Evolutionary conservation across 2,329 filamentous ascomycete species (phyloP).

Genomic region (Alternaria burnsii): DNA sequence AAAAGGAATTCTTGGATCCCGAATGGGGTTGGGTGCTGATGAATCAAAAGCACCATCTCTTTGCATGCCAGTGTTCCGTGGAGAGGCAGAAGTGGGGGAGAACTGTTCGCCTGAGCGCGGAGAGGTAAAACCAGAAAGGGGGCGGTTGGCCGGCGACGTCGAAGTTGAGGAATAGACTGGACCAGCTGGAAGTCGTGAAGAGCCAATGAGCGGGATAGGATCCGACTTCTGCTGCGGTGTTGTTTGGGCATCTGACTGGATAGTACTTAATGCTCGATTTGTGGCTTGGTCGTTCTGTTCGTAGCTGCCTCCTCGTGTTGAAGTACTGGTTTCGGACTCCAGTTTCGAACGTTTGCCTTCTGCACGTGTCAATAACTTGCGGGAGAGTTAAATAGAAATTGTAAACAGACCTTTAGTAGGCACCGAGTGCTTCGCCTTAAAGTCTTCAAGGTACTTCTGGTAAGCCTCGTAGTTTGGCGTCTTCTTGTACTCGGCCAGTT

Average conservation of each 20-base stretch:
- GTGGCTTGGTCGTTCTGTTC: slow-evolving; percentile 39
- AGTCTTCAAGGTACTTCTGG: slow-evolving; percentile 75
- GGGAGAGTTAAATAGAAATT: background rate
- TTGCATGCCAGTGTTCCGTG: slow-evolving; percentile 37
- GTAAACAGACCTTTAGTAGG: slow-evolving; percentile 46
- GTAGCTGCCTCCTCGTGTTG: slow-evolving; percentile 43
- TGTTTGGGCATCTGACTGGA: slow-evolving; percentile 30
- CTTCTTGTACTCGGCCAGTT: slow-evolving; percentile 79
- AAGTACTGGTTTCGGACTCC: slow-evolving; percentile 49
- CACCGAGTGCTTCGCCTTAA: slow-evolving; percentile 73
- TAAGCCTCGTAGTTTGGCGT: slow-evolving; percentile 75
- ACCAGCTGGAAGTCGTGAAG: slow-evolving; percentile 36
- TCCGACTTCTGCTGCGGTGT: slow-evolving; percentile 33
- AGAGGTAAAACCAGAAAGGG: slow-evolving; percentile 45
- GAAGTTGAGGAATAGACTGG: slow-evolving; percentile 41
- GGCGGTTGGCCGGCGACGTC: slow-evolving; percentile 43
- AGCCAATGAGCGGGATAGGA: slow-evolving; percentile 39
- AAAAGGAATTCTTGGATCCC: slow-evolving; percentile 31
- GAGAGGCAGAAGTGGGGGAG: slow-evolving; percentile 47
- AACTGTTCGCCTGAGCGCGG: slow-evolving; percentile 45
- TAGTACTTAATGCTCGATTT: slow-evolving; percentile 40
- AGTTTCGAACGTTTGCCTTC: slow-evolving; percentile 57
- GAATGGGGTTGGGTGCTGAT: slow-evolving; percentile 24
- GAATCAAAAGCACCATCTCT: slow-evolving; percentile 39
- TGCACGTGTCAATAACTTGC: slow-evolving; percentile 31